Percentiles rank a stretch among this genome's conserved stretches.
phyloP scores from a whole-genome alignment of 306 rosid species.

The Gastrolobium bilobum region DNA sequence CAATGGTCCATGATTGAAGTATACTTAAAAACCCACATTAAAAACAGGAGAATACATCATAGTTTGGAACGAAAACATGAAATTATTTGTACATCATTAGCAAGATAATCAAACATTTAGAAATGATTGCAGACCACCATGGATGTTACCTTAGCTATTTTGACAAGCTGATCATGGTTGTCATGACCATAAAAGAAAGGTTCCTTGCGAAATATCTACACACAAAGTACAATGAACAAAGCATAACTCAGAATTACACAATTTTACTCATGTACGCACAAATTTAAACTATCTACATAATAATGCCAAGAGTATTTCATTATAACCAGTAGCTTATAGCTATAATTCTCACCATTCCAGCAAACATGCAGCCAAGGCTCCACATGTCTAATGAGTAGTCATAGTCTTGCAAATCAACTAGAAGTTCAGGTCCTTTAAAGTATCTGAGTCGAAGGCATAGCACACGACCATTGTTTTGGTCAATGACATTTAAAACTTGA shows the following conservation, averaged over 20 bases:
- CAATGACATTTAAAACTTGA: constrained; percentile 10
- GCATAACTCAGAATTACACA: constrained; percentile 12
- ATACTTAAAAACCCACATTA: not conserved
- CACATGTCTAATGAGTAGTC: constrained; percentile 93
- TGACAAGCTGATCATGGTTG: constrained; percentile 92
- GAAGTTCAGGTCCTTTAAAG: constrained; percentile 86
- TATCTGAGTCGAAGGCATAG: constrained; percentile 58
- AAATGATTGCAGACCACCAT: constrained; percentile 26
- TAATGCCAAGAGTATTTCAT: constrained; percentile 6
- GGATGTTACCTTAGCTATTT: constrained; percentile 74
- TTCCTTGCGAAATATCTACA: constrained; percentile 86
- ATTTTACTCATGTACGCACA: constrained; percentile 7
- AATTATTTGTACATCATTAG: not conserved
- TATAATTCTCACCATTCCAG: constrained; percentile 82
- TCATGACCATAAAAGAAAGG: constrained; percentile 97
- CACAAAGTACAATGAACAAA: constrained; percentile 43
- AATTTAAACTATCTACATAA: not conserved
- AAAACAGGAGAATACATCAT: not conserved
- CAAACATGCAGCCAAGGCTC: constrained; percentile 99
- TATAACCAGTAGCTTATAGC: constrained; percentile 30
- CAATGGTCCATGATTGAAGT: not conserved
- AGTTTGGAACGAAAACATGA: not conserved
- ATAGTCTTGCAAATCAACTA: constrained; percentile 84
- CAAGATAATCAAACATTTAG: not conserved
- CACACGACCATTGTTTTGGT: constrained; percentile 21